These are phyloP conservation scores for Amaranthus palmeri DNA, from an alignment of 148 eudicot genomes.

Conservation along the genomic window DNA sequence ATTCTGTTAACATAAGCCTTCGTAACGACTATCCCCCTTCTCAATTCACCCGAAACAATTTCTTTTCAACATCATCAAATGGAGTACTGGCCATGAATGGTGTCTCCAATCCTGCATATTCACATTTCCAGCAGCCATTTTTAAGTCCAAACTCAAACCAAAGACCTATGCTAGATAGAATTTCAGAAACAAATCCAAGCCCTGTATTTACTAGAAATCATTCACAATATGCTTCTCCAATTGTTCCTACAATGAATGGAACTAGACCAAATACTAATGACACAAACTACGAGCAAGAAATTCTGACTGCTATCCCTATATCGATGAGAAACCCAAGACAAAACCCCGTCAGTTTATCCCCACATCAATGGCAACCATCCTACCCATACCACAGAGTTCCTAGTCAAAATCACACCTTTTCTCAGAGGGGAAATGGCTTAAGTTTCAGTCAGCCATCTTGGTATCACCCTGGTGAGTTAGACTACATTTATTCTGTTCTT, in stretches of 20 bases:
- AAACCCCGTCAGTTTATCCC: background rate
- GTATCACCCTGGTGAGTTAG: background rate
- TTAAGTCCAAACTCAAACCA: background rate
- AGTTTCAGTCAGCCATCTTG: background rate
- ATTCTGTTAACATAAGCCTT: slow-evolving; percentile 17
- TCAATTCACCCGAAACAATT: background rate
- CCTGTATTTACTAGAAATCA: background rate
- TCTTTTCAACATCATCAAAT: slow-evolving; percentile 6
- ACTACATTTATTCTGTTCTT: background rate
- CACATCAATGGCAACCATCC: background rate
- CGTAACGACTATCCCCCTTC: background rate
- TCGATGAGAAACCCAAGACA: background rate
- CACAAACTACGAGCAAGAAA: slow-evolving; percentile 2
- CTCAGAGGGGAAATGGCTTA: slow-evolving; percentile 1
- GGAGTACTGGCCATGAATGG: background rate
- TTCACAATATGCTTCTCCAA: background rate
- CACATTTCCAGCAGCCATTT: slow-evolving; percentile 1
- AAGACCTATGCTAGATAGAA: background rate
- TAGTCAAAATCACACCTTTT: background rate
- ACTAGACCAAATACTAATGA: background rate
- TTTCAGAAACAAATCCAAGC: background rate
- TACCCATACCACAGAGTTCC: background rate
- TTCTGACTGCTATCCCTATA: background rate
- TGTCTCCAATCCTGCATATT: background rate
- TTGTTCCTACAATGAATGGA: background rate